These are phyloP conservation scores for Aspergillus sp. DNA, from an alignment of 2,329 filamentous ascomycete genomes.

Conservation along the genomic window DNA sequence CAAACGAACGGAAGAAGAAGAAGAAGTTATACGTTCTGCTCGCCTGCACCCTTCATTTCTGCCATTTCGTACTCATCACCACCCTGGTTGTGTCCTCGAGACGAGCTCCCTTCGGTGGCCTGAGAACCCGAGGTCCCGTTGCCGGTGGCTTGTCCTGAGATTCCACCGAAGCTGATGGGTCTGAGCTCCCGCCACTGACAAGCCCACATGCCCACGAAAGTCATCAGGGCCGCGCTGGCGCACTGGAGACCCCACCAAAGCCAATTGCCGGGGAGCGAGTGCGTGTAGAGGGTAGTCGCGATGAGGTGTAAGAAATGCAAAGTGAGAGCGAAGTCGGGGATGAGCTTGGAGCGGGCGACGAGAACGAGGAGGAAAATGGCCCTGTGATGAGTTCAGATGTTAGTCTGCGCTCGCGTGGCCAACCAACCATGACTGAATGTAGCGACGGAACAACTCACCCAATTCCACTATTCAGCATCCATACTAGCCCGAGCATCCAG, in stretches of 20 bases:
- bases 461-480: constrained; percentile 64
- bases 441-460: constrained; percentile 50
- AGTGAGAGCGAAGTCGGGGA: constrained; percentile 91
- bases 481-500: constrained; percentile 68
- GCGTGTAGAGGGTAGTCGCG: constrained; percentile 74
- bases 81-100: constrained; percentile 28
- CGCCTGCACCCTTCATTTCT: constrained; percentile 31
- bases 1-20: constrained; percentile 3
- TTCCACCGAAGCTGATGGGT: constrained; percentile 79
- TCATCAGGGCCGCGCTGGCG: constrained; percentile 63
- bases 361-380: constrained; percentile 79
- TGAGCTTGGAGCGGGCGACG: constrained; percentile 85
- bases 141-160: constrained; percentile 20
- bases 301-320: constrained; percentile 81
- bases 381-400: constrained; percentile 49
- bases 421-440: neutral
- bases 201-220: constrained; percentile 77
- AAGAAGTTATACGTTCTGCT: constrained; percentile 29
- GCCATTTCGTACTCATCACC: constrained; percentile 36
- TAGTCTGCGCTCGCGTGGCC: neutral
- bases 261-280: constrained; percentile 69
- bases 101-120: constrained; percentile 18
- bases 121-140: constrained; percentile 8
- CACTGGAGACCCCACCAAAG: constrained; percentile 82
- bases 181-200: constrained; percentile 87